A percentile compares a stretch with the other conserved stretches of the same genome.
phyloP scores from a whole-genome alignment of 441 rosid species.

The Cnidoscolus chayamansa region DNA sequence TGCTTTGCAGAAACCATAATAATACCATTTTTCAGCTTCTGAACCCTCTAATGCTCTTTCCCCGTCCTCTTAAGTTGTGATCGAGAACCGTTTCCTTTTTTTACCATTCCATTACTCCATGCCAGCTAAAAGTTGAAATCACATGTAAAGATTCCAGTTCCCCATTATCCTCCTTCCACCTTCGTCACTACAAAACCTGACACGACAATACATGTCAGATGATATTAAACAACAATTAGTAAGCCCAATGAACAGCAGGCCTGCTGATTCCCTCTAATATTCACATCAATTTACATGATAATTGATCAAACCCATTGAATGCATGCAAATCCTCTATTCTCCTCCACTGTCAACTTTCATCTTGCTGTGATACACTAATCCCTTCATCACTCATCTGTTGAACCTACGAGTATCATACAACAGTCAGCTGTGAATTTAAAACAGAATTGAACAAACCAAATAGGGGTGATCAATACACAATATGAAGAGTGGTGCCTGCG shows the following conservation, averaged over 20 bases:
- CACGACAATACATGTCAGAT: conserved; percentile 8
- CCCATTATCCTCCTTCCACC: background rate
- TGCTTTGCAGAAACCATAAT: background rate
- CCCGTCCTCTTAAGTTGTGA: background rate
- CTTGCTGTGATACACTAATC: conserved; percentile 7
- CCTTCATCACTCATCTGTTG: conserved; percentile 30
- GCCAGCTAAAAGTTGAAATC: background rate
- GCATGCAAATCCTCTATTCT: background rate
- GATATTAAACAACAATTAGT: background rate
- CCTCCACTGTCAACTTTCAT: conserved; percentile 8
- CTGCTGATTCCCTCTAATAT: background rate
- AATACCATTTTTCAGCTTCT: too few relatives aligned
- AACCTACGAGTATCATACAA: background rate
- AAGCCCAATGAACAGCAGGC: conserved; percentile 8
- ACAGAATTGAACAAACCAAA: background rate
- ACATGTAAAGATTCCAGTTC: conserved; percentile 12
- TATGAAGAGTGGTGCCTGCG: background rate
- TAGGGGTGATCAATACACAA: background rate
- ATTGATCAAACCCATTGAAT: background rate
- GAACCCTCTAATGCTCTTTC: background rate
- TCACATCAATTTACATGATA: conserved; percentile 2
- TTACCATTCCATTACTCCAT: background rate
- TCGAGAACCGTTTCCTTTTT: background rate
- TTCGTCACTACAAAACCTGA: background rate
- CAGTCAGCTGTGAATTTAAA: background rate